Conservation (phyloP, 352 stramenopile species). For the Phytophthora chlamydospora region DNA sequence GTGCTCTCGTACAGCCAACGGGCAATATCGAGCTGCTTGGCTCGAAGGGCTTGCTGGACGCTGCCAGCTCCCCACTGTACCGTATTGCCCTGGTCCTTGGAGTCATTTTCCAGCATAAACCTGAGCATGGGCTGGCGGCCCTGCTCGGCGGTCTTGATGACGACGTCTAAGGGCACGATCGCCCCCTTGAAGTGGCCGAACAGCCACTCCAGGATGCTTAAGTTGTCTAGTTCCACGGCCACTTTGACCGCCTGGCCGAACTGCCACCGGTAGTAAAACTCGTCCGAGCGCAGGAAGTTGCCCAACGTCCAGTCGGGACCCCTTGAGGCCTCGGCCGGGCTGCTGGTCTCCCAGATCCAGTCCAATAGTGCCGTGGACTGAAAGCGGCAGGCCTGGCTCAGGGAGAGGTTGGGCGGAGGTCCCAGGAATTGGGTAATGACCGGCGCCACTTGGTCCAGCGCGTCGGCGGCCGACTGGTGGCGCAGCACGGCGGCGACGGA, state of each 20-base stretch:
- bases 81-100: not conserved
- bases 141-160: not conserved
- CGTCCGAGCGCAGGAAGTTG: conserved; percentile 4
- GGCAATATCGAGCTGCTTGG: not conserved
- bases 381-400: conserved; percentile 3
- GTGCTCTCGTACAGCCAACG: not conserved
- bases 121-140: not conserved
- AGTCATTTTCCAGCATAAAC: not conserved
- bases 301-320: not conserved
- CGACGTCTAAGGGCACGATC: not conserved
- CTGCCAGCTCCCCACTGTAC: not conserved
- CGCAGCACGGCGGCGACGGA: not conserved
- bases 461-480: not conserved
- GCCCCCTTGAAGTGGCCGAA: not conserved
- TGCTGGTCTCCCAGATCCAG: conserved; percentile 1
- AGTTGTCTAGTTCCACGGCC: not conserved
- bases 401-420: not conserved
- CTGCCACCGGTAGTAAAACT: conserved; percentile 6
- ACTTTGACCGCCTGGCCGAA: not conserved
- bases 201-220: conserved; percentile 2
- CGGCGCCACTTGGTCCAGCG: not conserved
- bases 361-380: conserved; percentile 1
- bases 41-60: not conserved
- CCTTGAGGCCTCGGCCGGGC: not conserved
- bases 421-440: conserved; percentile 1